These are phyloP conservation scores for Barbarea vulgaris DNA, from an alignment of 345 rosid species.

Conservation along the genomic window DNA sequence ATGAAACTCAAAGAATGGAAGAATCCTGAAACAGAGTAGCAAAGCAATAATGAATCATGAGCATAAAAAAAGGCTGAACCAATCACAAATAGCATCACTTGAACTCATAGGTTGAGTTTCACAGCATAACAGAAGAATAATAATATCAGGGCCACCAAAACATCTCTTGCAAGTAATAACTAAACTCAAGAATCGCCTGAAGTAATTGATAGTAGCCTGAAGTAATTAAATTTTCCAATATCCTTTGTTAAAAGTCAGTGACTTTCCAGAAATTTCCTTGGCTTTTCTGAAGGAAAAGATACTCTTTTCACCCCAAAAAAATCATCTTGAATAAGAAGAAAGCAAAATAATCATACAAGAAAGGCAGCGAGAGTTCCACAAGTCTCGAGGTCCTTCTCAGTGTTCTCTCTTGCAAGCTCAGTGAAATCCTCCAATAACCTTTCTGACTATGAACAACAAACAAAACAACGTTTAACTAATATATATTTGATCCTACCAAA, in stretches of 20 bases:
- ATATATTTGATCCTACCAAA: not conserved
- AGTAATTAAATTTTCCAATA: not conserved
- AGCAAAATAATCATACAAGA: conserved; percentile 54
- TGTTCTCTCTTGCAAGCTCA: conserved; percentile 81
- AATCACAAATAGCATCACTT: conserved; percentile 8
- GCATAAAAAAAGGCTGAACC: not conserved
- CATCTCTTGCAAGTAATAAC: not conserved
- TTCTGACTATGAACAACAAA: conserved; percentile 50
- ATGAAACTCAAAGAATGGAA: not conserved
- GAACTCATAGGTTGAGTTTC: not conserved
- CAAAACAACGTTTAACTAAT: conserved; percentile 1
- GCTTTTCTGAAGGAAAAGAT: not conserved
- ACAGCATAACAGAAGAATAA: not conserved
- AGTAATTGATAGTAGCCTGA: no score
- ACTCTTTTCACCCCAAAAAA: not conserved
- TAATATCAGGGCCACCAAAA: conserved; percentile 4
- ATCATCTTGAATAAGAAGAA: conserved; percentile 1
- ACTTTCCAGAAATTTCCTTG: not conserved
- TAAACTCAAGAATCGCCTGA: not conserved
- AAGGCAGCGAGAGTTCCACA: conserved; percentile 89
- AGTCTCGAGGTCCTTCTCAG: conserved; percentile 86
- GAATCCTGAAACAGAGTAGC: conserved; percentile 1
- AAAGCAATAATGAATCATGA: not conserved
- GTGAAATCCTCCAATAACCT: conserved; percentile 81
- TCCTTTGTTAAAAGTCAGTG: not conserved